Evolutionary conservation across 1,139 yeast species (phyloP).

Genomic region (Magnusiomyces tetraspermus): DNA sequence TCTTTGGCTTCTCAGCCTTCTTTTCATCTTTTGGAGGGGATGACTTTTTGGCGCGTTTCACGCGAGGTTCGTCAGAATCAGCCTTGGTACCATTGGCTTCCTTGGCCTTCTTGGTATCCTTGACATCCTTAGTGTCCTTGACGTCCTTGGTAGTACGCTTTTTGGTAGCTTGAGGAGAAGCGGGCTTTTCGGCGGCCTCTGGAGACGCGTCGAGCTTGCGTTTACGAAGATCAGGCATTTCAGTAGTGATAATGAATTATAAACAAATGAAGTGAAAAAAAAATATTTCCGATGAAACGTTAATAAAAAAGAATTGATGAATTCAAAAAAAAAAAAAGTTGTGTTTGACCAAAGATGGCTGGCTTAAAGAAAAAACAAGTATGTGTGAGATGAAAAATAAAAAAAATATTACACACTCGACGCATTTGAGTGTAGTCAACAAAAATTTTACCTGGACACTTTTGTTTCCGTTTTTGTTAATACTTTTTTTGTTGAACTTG

Average conservation of each 20-base stretch:
- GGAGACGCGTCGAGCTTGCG: not conserved
- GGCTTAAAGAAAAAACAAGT: not conserved
- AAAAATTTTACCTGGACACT: no score
- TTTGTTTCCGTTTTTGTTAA: no score
- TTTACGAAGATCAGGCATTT: not conserved
- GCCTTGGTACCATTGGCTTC: not conserved
- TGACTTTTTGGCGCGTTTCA: not conserved
- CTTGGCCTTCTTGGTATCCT: no score
- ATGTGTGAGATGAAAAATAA: no score
- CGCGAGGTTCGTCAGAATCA: not conserved
- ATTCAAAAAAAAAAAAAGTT: no score
- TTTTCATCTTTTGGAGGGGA: not conserved
- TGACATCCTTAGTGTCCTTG: not conserved
- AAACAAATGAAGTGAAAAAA: not conserved
- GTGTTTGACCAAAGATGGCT: not conserved
- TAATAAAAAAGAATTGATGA: no score
- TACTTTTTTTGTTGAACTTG: no score
- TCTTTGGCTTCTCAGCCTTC: not conserved
- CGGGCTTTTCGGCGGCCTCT: not conserved
- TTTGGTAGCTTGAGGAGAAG: not conserved
- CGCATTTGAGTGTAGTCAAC: no score
- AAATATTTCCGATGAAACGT: not conserved
- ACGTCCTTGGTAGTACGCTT: not conserved
- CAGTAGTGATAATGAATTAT: no score
- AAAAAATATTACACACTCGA: no score